Evolutionary conservation across 305 asterid species (phyloP).

Genomic region (Petunia hybrid): DNA sequence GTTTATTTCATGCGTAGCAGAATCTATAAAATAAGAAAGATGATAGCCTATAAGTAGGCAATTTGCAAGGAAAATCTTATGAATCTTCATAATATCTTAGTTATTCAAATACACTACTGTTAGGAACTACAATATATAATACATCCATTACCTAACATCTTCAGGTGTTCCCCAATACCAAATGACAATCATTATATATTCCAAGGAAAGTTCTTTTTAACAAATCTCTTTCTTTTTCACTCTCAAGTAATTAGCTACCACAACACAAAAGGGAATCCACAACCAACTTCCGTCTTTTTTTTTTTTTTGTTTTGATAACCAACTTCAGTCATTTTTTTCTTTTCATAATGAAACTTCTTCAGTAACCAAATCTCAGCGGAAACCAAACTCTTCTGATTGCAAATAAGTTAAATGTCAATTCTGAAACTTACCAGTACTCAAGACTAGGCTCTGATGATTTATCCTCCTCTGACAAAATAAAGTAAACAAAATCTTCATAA

Average conservation of each 20-base stretch:
- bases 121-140: neutral
- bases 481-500: slow-evolving; percentile 95
- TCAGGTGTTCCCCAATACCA: neutral
- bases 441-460: slow-evolving; percentile 98
- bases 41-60: slow-evolving; percentile 18
- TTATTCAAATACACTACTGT: neutral
- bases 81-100: slow-evolving; percentile 6
- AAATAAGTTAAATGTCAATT: slow-evolving; percentile 5
- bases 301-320: neutral
- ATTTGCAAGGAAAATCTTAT: neutral
- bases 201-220: neutral
- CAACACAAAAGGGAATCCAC: slow-evolving; percentile 16
- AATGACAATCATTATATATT: slow-evolving; percentile 1
- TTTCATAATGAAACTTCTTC: slow-evolving; percentile 1
- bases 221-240: neutral
- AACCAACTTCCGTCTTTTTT: neutral
- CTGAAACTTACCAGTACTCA: slow-evolving; percentile 79
- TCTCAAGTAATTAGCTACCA: neutral
- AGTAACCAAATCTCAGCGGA: slow-evolving; percentile 10
- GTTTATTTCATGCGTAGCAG: neutral
- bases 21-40: neutral
- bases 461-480: slow-evolving; percentile 98
- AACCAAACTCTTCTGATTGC: slow-evolving; percentile 23
- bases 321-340: neutral
- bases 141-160: neutral